Conservation (phyloP, 768 basidiomycete genomes). For the Serendipita indica region DNA sequence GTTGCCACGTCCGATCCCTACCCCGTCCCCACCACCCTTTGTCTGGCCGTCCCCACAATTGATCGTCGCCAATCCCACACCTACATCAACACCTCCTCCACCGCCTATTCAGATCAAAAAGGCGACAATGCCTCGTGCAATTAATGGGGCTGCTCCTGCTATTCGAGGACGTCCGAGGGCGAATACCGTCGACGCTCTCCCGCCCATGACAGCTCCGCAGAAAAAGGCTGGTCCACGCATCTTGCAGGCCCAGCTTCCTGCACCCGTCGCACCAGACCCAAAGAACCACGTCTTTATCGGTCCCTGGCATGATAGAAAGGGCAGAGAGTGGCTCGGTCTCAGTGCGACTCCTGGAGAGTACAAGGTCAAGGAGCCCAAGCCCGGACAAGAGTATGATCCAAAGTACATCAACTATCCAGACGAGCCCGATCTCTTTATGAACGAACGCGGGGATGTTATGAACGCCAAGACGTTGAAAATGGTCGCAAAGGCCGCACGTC, state of each 20-base stretch:
- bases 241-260: background rate
- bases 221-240: background rate
- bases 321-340: background rate
- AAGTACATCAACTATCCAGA: conserved; percentile 6
- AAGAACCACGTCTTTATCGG: conserved; percentile 4
- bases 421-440: background rate
- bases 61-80: background rate
- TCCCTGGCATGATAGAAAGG: background rate
- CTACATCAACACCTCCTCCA: background rate
- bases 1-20: background rate
- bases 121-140: background rate
- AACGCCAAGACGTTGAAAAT: background rate
- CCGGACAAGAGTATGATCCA: background rate
- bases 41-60: background rate
- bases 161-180: background rate
- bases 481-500: background rate
- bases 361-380: background rate
- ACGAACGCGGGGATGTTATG: background rate
- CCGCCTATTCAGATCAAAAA: background rate
- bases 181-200: background rate
- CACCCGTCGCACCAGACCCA: background rate
- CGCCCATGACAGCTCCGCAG: background rate
- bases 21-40: background rate
- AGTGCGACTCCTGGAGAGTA: conserved; percentile 6
- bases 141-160: background rate